These are phyloP conservation scores for Apostasia ramifera DNA, from an alignment of 106 monocot genomes.

Conservation along the genomic window DNA sequence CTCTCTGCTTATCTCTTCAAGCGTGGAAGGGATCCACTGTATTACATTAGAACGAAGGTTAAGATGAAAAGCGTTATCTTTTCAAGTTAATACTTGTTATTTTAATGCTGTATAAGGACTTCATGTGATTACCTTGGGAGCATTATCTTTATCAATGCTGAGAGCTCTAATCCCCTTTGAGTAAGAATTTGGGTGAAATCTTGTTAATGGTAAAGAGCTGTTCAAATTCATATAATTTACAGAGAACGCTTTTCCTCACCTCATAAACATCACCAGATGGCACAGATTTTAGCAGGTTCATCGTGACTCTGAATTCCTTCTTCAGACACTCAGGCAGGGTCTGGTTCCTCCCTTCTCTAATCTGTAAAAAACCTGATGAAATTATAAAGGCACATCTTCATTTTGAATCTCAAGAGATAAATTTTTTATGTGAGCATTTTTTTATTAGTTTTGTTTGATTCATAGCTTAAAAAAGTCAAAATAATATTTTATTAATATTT, in stretches of 20 bases:
- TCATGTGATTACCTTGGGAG: constrained; percentile 59
- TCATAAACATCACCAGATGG: constrained; percentile 76
- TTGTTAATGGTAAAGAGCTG: neutral
- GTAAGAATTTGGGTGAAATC: neutral
- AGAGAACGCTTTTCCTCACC: constrained; percentile 24
- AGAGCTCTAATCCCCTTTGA: constrained; percentile 81
- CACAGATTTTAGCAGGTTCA: constrained; percentile 60
- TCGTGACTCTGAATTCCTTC: constrained; percentile 86
- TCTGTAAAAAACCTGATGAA: constrained; percentile 20
- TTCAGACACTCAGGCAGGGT: constrained; percentile 64
- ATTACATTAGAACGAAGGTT: neutral
- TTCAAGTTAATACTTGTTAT: neutral
- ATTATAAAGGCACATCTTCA: no score
- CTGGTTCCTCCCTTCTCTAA: constrained; percentile 64
- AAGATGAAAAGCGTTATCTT: neutral
- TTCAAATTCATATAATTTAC: neutral
- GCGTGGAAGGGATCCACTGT: constrained; percentile 52
- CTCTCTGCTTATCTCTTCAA: constrained; percentile 39
- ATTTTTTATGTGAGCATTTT: no score
- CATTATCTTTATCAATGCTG: constrained; percentile 84
- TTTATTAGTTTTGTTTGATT: no score
- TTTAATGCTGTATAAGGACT: neutral
- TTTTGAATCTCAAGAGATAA: no score
- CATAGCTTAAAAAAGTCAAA: no score
- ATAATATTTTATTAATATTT: no score